Evolutionary conservation across 2,329 filamentous ascomycete species (phyloP).

Genomic region (Aspergillus oerlinghausenensis): DNA sequence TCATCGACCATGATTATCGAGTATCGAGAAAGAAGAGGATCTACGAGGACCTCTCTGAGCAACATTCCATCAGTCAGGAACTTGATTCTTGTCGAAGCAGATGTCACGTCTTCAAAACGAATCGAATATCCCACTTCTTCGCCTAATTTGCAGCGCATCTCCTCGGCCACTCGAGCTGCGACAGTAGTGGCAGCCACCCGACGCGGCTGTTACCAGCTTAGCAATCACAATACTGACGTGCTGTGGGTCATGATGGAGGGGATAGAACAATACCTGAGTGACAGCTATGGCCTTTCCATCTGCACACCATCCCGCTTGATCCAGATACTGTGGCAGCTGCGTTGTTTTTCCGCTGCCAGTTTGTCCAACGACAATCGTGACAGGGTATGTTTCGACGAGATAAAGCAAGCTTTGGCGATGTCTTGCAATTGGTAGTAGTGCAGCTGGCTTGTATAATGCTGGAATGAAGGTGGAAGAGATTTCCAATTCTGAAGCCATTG

Average conservation of each 20-base stretch:
- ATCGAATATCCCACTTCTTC: constrained; percentile 94
- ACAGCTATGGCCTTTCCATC: constrained; percentile 80
- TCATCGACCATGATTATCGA: constrained; percentile 98
- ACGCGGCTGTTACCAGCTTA: constrained; percentile 58
- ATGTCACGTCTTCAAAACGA: constrained; percentile 85
- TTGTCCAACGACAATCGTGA: constrained; percentile 87
- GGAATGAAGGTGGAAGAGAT: constrained; percentile 59
- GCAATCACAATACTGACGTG: constrained; percentile 2
- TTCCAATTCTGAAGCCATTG: constrained; percentile 43
- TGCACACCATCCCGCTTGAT: constrained; percentile 81
- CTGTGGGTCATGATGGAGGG: neutral
- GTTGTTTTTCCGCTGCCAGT: constrained; percentile 96
- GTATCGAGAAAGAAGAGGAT: constrained; percentile 84
- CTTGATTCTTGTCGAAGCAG: constrained; percentile 79
- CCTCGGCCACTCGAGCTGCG: constrained; percentile 81
- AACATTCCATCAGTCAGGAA: constrained; percentile 92
- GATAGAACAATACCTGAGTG: constrained; percentile 67
- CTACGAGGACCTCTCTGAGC: constrained; percentile 85
- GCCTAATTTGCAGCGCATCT: constrained; percentile 78
- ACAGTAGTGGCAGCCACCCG: constrained; percentile 89
- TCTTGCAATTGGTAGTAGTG: constrained; percentile 79
- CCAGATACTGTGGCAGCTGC: constrained; percentile 87
- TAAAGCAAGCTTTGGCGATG: constrained; percentile 78
- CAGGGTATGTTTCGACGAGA: constrained; percentile 74
- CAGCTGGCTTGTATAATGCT: constrained; percentile 77